Evolutionary conservation across 371 early-diverging fungal species (phyloP).

Genomic region (Lichtheimia ramosa): DNA sequence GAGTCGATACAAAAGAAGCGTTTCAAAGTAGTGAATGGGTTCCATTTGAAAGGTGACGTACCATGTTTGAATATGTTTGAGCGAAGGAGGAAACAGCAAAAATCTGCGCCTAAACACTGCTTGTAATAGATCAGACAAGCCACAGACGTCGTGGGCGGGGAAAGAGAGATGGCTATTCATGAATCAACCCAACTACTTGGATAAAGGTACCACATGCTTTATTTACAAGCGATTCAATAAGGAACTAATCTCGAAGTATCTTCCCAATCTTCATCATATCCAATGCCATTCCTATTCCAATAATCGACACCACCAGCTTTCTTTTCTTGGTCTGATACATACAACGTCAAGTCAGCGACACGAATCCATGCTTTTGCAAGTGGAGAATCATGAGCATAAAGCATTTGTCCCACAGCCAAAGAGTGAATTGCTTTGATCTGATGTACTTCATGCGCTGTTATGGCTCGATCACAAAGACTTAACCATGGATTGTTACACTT

Average conservation of each 20-base stretch:
- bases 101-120: no score
- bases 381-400: conserved; percentile 31
- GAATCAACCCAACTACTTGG: no score
- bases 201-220: no score
- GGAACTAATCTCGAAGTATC: not conserved
- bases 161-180: no score
- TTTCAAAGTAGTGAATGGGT: no score
- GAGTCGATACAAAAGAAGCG: no score
- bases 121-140: no score
- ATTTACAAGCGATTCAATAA: no score
- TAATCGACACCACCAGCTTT: not conserved
- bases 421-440: conserved; percentile 54
- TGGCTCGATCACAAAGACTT: conserved; percentile 37
- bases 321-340: conserved; percentile 21
- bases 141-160: no score
- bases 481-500: conserved; percentile 48
- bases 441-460: conserved; percentile 52
- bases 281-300: conserved; percentile 45
- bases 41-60: no score
- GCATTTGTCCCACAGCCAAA: conserved; percentile 40
- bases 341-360: conserved; percentile 40
- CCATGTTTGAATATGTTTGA: no score
- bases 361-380: conserved; percentile 23
- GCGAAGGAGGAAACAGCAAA: no score
- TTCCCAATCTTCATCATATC: conserved; percentile 38